Conservation (phyloP, 768 basidiomycete species). For the Boletus barrowsii region DNA sequence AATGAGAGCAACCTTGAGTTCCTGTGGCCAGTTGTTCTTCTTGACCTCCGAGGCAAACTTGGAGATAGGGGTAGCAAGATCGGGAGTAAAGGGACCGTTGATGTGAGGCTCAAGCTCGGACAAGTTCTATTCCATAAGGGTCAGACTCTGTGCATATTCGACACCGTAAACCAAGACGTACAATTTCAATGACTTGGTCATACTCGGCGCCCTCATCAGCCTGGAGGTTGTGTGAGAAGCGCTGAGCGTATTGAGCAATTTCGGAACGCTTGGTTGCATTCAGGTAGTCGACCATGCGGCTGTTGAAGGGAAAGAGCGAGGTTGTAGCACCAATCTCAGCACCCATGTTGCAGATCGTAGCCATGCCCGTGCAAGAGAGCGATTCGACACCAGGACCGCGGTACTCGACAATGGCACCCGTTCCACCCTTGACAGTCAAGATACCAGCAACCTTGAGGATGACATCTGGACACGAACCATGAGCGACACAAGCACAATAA, state of each 20-base stretch:
- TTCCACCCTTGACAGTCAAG: slow-evolving; percentile 98
- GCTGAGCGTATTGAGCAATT: slow-evolving; percentile 85
- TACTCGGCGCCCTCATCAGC: slow-evolving; percentile 90
- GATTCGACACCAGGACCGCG: slow-evolving; percentile 92
- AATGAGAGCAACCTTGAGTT: slow-evolving; percentile 96
- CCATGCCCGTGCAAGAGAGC: slow-evolving; percentile 98
- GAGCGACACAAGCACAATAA: background rate
- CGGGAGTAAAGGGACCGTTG: slow-evolving; percentile 99
- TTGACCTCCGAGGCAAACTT: slow-evolving; percentile 89
- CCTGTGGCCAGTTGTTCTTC: slow-evolving; percentile 95
- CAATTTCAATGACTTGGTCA: slow-evolving; percentile 91
- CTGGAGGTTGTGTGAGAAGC: slow-evolving; percentile 86
- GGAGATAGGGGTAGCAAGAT: slow-evolving; percentile 97
- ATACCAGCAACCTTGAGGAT: slow-evolving; percentile 99
- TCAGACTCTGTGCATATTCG: background rate
- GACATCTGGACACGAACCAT: slow-evolving; percentile 57
- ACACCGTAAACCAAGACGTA: slow-evolving; percentile 35
- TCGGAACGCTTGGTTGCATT: slow-evolving; percentile 89
- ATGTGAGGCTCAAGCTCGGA: slow-evolving; percentile 98
- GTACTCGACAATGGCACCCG: slow-evolving; percentile 98
- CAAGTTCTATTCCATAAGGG: slow-evolving; percentile 59
- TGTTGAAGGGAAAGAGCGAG: slow-evolving; percentile 98
- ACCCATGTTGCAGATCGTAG: slow-evolving; percentile 99
- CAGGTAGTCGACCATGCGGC: slow-evolving; percentile 90
- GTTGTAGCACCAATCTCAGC: slow-evolving; percentile 99